phyloP scores from a whole-genome alignment of 805 yeast species.

The Schwanniomyces vanrijiae region DNA sequence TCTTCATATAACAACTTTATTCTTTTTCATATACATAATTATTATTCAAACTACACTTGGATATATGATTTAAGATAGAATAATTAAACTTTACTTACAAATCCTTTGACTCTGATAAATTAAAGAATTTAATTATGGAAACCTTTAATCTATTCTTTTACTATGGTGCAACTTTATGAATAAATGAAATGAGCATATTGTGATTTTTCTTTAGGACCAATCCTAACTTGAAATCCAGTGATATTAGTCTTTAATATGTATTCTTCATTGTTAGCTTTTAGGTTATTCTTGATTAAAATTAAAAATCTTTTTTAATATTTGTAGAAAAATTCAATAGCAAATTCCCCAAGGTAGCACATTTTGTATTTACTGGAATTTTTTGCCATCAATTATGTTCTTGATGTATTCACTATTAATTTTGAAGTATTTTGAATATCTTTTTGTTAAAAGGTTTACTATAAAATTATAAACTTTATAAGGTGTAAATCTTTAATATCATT shows the following conservation, averaged over 20 bases:
- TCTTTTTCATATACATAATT: conserved; percentile 37
- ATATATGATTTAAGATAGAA: conserved; percentile 63
- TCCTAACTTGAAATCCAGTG: conserved; percentile 71
- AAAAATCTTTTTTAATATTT: conserved; percentile 66
- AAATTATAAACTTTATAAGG: conserved; percentile 52
- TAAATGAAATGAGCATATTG: conserved; percentile 53
- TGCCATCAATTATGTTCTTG: conserved; percentile 42
- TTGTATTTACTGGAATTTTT: conserved; percentile 31
- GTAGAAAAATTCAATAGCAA: conserved; percentile 26
- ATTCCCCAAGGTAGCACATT: conserved; percentile 13
- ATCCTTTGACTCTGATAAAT: conserved; percentile 50
- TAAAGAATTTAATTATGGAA: conserved; percentile 69
- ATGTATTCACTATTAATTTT: conserved; percentile 21
- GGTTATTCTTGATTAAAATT: conserved; percentile 46
- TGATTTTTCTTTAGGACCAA: conserved; percentile 59
- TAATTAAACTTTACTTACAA: conserved; percentile 67
- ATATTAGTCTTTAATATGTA: conserved; percentile 57
- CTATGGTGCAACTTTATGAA: conserved; percentile 75
- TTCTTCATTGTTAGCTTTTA: conserved; percentile 46
- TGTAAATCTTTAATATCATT: conserved; percentile 24
- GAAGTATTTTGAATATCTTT: conserved; percentile 58
- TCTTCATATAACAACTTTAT: conserved; percentile 18
- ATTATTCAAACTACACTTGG: background rate
- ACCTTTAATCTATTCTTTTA: conserved; percentile 54
- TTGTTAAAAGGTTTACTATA: conserved; percentile 36